Base-by-base conservation (phyloP, 2,329 filamentous ascomycete genomes). In the Pyricularia sp. region DNA sequence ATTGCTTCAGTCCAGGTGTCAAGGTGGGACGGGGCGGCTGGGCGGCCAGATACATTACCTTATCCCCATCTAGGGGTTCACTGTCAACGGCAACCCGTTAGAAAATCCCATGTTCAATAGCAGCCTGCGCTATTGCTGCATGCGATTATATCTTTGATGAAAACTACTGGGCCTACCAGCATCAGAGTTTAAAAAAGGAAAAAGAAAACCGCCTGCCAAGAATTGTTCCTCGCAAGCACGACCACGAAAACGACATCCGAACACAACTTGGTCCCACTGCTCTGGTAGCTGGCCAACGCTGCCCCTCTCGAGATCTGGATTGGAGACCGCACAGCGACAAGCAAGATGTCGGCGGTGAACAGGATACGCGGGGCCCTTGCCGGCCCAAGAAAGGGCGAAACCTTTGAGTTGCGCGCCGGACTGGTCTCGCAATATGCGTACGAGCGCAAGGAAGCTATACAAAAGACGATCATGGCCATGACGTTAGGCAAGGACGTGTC, bases 401-500 rank as follows among this genome's bases (percentile, higher is more conserved):
- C 94, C 19, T 97, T 96, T 75, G 94, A 99, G 82, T 81, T 99
- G 78, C 89, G 94, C 76, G 91, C 93, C 68, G 94, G 94, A 53
- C 82, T 99, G 75, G 94, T 96, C 68, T 99, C 94, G 69, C 94
- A 99, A 80, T 99, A 97, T 88, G 94, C 94, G 67, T 97, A 96
- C 79, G 94, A 99, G 84, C 88, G 92, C 73, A 99, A 99, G 78
- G 94, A 99, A 81, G 90, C 94, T 28, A 99, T 99, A 71, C 94
- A 99, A 76, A 97, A 96, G 83, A 99, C 94, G 69, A 99, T 99
- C 79, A 97, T 97, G 93, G 93, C 94, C 75, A 99, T 99, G 94
- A 99, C 94, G 1, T 77, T 99, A 71, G 94, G 94, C 76, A 99
- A 99, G 78, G 94, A 99, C 78, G 94, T 99, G 66, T 99, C 94